phyloP scores from a whole-genome alignment of 352 stramenopile genomes.

The Bremia lactucae region DNA sequence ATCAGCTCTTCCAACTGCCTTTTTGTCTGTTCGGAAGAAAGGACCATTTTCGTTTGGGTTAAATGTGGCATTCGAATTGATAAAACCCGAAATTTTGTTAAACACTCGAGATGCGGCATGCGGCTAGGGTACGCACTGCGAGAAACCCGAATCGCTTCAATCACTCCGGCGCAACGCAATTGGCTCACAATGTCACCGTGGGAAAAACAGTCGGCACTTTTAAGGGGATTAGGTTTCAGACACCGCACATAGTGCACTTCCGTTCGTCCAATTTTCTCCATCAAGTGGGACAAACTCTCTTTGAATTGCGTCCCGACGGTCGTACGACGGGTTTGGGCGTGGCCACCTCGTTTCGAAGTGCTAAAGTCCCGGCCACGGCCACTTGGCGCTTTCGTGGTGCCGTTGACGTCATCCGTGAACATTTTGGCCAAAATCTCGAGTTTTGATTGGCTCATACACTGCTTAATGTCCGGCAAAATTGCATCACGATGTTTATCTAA shows the following conservation, averaged over 20 bases:
- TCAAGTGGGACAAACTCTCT: constrained; percentile 67
- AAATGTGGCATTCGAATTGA: constrained; percentile 16
- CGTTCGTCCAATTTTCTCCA: constrained; percentile 81
- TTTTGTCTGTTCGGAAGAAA: constrained; percentile 42
- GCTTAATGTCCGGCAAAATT: constrained; percentile 76
- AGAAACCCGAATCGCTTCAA: constrained; percentile 81
- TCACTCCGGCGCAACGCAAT: constrained; percentile 73
- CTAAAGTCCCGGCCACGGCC: neutral
- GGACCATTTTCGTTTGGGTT: constrained; percentile 26
- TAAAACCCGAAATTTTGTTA: constrained; percentile 76
- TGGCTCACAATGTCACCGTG: constrained; percentile 75
- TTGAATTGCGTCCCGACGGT: constrained; percentile 83
- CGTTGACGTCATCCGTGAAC: constrained; percentile 46
- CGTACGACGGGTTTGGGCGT: constrained; percentile 49
- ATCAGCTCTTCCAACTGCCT: constrained; percentile 57
- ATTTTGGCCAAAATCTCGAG: constrained; percentile 57
- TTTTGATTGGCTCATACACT: constrained; percentile 69
- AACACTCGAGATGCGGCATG: constrained; percentile 61
- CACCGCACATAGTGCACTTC: constrained; percentile 84
- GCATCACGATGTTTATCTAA: constrained; percentile 80
- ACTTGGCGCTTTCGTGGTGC: constrained; percentile 1
- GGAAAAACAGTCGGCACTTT: constrained; percentile 61
- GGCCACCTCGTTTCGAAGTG: constrained; percentile 31
- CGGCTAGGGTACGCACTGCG: constrained; percentile 78
- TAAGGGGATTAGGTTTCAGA: constrained; percentile 71